Base-by-base conservation (phyloP, 139 green algal genomes). In the Eudorina sp. region DNA sequence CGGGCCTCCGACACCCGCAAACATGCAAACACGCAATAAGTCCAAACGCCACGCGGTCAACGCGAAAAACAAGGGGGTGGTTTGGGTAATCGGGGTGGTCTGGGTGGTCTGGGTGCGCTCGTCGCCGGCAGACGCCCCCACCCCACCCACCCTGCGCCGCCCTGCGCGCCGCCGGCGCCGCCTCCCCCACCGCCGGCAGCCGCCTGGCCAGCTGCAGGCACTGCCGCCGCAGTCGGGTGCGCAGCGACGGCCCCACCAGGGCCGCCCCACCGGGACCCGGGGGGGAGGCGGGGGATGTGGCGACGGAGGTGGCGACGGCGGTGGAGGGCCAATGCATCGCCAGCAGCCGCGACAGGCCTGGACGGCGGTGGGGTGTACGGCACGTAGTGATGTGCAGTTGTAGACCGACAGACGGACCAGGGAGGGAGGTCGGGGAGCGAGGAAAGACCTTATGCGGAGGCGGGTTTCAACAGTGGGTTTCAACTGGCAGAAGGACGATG, bases 271-370 rank as follows among this genome's bases (percentile, higher is more conserved):
- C 9, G 31, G 31, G 9, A 76, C 53, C 58, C 25, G 6, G 6
- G n/a, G 19, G 36, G 19, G 8, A 4, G 75, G 25, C 48, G 18
- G 21, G 25, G 34, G 38, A 19, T 8, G 7, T 25, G 13, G 31
- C 4, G 40, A 18, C 8, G 58, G 55, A 16, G 55, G 55, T 51
- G 40, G 55, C 27, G 18, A 25, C 40, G 40, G 79, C 27, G 27
- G 55, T 45, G 43, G 80, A 64, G 60, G 81, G 81, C 81, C 62
- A 78, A 3, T 41, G 81, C 64, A 79, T 43, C 43, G 62, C 62
- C 31, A 87, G 66, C 31, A 87, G 81, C 13, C 81, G 62, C 8
- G 81, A 87, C 9, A 87, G 64, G 21, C 81, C 81, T 87, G 64
- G 4, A 36, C 4, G 58, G 58, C 58, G n/a, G 51, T 25, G 51